Conservation (phyloP, 176 grass and related monocot genomes). For the Oryza coarctata region DNA sequence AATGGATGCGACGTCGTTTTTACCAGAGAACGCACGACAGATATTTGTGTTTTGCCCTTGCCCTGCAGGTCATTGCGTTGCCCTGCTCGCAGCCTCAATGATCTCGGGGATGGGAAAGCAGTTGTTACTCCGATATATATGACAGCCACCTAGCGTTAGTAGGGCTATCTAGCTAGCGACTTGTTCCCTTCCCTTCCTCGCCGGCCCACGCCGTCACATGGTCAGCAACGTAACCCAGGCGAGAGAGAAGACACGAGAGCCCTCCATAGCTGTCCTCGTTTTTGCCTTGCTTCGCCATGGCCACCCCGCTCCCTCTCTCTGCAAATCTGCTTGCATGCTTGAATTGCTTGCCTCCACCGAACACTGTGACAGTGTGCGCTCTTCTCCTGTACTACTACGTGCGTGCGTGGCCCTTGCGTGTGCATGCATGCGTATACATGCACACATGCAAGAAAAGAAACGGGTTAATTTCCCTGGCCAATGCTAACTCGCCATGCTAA, state of each 20-base stretch:
- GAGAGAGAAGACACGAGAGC: not conserved
- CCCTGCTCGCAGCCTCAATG: slow-evolving; percentile 17
- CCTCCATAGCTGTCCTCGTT: slow-evolving; percentile 29
- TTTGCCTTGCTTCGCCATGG: slow-evolving; percentile 21
- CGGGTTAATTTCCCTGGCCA: not conserved
- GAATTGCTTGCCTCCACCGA: too few relatives aligned
- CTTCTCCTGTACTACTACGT: not conserved
- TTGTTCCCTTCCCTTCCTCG: slow-evolving; percentile 2
- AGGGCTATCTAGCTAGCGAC: not conserved
- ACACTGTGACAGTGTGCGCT: too few relatives aligned
- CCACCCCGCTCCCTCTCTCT: not conserved
- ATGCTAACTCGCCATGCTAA: not conserved
- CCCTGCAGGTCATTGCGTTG: not conserved
- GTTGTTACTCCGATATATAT: slow-evolving; percentile 18
- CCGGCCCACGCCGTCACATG: slow-evolving; percentile 51
- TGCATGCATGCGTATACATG: not conserved
- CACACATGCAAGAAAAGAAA: not conserved
- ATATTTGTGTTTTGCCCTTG: not conserved
- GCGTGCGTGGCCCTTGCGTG: not conserved
- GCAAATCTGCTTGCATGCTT: not conserved
- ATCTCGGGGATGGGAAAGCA: slow-evolving; percentile 35
- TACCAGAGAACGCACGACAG: not conserved
- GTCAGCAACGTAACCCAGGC: slow-evolving; percentile 25
- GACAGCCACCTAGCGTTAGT: slow-evolving; percentile 9
- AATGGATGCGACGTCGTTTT: not conserved